Base-by-base conservation (phyloP, 225 moss, liverwort and hornwort species). In the Climacium dendroides region DNA sequence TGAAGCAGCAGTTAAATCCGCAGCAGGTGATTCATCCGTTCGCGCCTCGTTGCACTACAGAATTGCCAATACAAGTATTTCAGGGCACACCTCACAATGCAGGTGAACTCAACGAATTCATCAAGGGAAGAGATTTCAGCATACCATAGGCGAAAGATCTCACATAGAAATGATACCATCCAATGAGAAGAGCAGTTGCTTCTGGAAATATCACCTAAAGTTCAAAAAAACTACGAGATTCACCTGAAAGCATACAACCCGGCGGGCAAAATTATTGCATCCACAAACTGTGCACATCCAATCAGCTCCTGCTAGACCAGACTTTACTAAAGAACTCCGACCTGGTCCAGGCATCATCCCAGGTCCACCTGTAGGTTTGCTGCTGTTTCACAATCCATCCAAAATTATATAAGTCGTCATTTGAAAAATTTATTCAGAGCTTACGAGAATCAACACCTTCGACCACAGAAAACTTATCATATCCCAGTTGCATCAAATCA, bases 201-300 rank as follows among this genome's bases (percentile, higher is more conserved):
- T 79, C 59, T 48, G n/a, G 58, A 59, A 76, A 39, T 55, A 76
- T 32, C 55, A 86, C 48, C 71, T 64, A 20, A 72, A 77, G 24
- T 50, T 85, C 4, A 55, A 45, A n/a, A n/a, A 52, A 75, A 62
- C 45, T 15, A 77, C 5, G n/a, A 83, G 75, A 71, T 85, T 90
- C 80, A 96, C 99, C 96, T 99, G 99, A 89, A 99, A 99, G 89
- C 99, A 99, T 86, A 97, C 93, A 92, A 96, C 94, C 83, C 99
- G 97, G 59, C 99, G 97, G 67, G 99, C 96, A 92, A 99, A 99
- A 91, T 99, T 99, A 55, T 97, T 96, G 87, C 99, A 99, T 62
- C 95, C 97, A 93, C 99, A 99, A 83, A 97, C 97, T 78, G 96
- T 94, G 84, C 99, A 99, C 99, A 97, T 97, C 99, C 99, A 99